Evolutionary conservation across 2,329 filamentous ascomycete genomes (phyloP).

Genomic region (Penicillium crustosum): DNA sequence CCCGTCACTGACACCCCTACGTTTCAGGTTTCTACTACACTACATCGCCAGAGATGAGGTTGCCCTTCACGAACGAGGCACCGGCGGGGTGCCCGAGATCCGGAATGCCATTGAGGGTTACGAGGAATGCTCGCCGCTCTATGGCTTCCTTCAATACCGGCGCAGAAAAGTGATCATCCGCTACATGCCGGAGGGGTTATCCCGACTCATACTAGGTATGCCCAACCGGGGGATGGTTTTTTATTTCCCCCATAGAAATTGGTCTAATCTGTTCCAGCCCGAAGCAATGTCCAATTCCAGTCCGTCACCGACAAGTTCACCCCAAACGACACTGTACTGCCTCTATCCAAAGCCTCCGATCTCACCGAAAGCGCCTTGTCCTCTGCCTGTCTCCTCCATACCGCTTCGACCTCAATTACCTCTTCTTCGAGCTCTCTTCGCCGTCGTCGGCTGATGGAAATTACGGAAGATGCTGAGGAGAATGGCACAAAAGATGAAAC

Average conservation of each 20-base stretch:
- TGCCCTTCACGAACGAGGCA: constrained; percentile 72
- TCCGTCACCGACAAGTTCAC: constrained; percentile 67
- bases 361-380: constrained; percentile 86
- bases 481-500: constrained; percentile 55
- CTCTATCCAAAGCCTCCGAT: constrained; percentile 71
- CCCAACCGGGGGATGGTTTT: constrained; percentile 8
- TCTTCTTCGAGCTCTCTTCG: constrained; percentile 80
- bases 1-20: constrained; percentile 6
- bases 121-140: constrained; percentile 81
- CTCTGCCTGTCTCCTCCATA: constrained; percentile 83
- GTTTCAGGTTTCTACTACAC: constrained; percentile 82
- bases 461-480: constrained; percentile 89
- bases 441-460: constrained; percentile 78
- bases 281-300: constrained; percentile 70
- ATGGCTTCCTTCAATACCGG: constrained; percentile 86
- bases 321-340: constrained; percentile 82
- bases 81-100: constrained; percentile 79
- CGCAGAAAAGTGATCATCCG: constrained; percentile 89
- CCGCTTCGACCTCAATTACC: constrained; percentile 79
- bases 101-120: constrained; percentile 75
- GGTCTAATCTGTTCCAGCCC: constrained; percentile 56
- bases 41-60: constrained; percentile 88
- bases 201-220: constrained; percentile 86
- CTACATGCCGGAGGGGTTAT: constrained; percentile 87
- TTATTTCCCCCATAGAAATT: constrained; percentile 12